Percentiles rank a stretch among this genome's conserved stretches.
Evolutionary conservation across 306 rosid species (phyloP).

Genomic region (Myrica gale): DNA sequence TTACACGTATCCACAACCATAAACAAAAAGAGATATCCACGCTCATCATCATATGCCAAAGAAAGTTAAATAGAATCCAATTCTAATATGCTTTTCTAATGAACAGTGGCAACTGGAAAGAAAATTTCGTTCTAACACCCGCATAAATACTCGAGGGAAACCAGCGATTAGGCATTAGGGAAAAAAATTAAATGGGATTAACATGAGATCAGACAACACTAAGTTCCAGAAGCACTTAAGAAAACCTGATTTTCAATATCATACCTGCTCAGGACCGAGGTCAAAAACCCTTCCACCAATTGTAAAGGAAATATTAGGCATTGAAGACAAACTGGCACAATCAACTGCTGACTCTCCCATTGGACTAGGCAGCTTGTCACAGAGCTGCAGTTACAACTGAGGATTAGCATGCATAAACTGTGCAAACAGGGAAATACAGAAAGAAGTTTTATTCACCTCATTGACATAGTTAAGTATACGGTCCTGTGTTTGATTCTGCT

Average conservation of each 20-base stretch:
- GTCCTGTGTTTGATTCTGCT: constrained; percentile 54
- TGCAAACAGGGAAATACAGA: not conserved
- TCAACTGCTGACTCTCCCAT: constrained; percentile 73
- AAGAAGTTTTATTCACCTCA: constrained; percentile 37
- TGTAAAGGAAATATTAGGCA: constrained; percentile 58
- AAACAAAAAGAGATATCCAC: not conserved
- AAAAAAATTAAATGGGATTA: not conserved
- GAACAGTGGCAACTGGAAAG: not conserved
- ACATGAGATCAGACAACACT: not conserved
- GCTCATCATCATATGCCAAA: not conserved
- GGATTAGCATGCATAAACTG: constrained; percentile 16
- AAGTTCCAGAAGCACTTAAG: not conserved
- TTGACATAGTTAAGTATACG: constrained; percentile 50
- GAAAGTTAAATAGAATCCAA: not conserved
- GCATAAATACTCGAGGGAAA: not conserved
- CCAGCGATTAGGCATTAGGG: not conserved
- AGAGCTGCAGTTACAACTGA: constrained; percentile 45
- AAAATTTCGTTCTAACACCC: not conserved
- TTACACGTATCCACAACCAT: not conserved
- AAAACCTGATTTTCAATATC: not conserved
- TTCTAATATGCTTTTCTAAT: not conserved
- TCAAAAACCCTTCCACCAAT: constrained; percentile 60
- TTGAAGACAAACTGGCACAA: constrained; percentile 50
- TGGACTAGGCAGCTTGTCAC: constrained; percentile 66
- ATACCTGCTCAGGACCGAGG: constrained; percentile 58